Conservation (phyloP, 2,329 filamentous ascomycete genomes). For the Beauveria varroae region DNA sequence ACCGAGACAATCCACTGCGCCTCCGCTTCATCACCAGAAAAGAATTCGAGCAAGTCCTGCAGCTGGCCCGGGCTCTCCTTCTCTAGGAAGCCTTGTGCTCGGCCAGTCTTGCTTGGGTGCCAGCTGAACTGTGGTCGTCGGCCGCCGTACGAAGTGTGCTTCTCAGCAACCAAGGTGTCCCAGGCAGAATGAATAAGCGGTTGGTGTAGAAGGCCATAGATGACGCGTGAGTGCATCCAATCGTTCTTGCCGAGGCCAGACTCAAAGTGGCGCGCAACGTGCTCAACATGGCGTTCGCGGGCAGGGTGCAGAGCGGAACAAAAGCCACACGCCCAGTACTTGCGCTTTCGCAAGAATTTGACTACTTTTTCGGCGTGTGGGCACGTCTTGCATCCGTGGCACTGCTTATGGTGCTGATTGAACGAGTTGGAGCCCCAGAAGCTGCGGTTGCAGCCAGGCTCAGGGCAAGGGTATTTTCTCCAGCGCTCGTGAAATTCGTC, state of each 20-base stretch:
- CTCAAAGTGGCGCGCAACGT: conserved; percentile 62
- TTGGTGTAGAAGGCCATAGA: conserved; percentile 61
- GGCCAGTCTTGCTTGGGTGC: conserved; percentile 48
- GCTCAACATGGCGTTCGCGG: conserved; percentile 59
- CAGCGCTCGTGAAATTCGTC: conserved; percentile 63
- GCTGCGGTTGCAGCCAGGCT: conserved; percentile 55
- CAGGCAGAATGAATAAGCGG: conserved; percentile 54
- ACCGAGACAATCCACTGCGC: conserved; percentile 49
- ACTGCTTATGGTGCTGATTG: conserved; percentile 60
- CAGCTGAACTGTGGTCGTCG: conserved; percentile 56
- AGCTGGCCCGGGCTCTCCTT: conserved; percentile 56
- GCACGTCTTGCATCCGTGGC: conserved; percentile 57
- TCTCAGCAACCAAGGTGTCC: conserved; percentile 46
- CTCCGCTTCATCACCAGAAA: conserved; percentile 49
- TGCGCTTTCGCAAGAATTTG: conserved; percentile 54
- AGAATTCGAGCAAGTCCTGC: conserved; percentile 59
- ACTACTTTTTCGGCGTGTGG: conserved; percentile 59
- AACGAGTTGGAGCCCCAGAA: conserved; percentile 63
- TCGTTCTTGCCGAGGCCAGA: conserved; percentile 53
- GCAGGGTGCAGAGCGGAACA: conserved; percentile 56
- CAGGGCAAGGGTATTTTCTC: conserved; percentile 60
- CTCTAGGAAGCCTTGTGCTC: conserved; percentile 51
- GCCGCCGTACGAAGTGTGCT: conserved; percentile 47
- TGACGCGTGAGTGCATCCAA: conserved; percentile 62
- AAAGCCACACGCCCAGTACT: conserved; percentile 63